phyloP scores from a whole-genome alignment of 768 basidiomycete genomes.

The Daedaleopsis nitida region DNA sequence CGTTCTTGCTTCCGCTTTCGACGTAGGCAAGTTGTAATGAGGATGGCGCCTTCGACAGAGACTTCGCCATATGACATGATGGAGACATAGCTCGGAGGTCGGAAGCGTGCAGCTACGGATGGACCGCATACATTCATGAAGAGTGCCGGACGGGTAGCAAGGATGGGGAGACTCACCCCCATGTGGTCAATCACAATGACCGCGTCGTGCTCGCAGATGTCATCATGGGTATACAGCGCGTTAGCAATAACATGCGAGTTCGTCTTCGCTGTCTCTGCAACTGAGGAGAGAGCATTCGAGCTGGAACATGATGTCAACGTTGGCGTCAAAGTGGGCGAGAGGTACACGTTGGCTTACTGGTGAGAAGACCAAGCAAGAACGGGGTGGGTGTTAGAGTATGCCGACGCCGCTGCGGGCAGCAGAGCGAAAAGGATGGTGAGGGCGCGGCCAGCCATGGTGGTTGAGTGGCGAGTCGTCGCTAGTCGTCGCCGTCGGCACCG shows the following conservation, averaged over 20 bases:
- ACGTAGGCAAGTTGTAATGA: slow-evolving; percentile 67
- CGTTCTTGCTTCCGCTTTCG: slow-evolving; percentile 29
- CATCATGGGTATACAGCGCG: slow-evolving; percentile 32
- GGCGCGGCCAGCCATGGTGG: slow-evolving; percentile 22
- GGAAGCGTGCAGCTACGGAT: slow-evolving; percentile 74
- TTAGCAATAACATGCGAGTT: slow-evolving; percentile 37
- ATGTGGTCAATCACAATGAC: slow-evolving; percentile 71
- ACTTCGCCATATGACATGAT: slow-evolving; percentile 48
- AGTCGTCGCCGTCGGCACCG: neutral
- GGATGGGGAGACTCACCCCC: slow-evolving; percentile 52
- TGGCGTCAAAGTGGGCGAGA: neutral
- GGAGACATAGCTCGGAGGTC: slow-evolving; percentile 65
- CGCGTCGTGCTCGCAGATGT: slow-evolving; percentile 65
- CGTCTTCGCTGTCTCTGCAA: slow-evolving; percentile 16
- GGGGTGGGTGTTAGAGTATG: slow-evolving; percentile 65
- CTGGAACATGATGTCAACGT: slow-evolving; percentile 34
- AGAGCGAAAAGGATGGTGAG: slow-evolving; percentile 41
- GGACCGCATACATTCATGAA: neutral
- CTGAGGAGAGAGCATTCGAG: slow-evolving; percentile 43
- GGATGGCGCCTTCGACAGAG: slow-evolving; percentile 52
- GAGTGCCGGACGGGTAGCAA: neutral
- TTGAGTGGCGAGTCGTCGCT: neutral
- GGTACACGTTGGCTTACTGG: slow-evolving; percentile 39
- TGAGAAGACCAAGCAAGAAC: slow-evolving; percentile 73
- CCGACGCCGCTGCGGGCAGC: slow-evolving; percentile 49